Conservation (phyloP, 2,329 filamentous ascomycete species). For the Chaetomium strumarium region DNA sequence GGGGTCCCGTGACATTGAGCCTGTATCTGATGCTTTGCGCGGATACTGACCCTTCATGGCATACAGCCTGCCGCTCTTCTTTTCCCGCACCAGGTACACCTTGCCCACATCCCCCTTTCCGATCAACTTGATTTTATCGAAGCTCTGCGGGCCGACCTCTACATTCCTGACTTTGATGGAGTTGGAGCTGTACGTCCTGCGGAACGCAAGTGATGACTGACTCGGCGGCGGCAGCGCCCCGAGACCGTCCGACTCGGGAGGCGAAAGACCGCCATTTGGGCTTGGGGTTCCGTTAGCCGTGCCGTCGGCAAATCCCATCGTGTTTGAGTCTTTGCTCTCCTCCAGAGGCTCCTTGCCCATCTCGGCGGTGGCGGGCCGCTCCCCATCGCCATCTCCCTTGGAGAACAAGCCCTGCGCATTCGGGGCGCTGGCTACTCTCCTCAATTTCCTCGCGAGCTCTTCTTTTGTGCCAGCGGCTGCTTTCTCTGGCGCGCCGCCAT, state of each 20-base stretch:
- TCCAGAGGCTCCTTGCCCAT: conserved; percentile 74
- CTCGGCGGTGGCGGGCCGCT: conserved; percentile 78
- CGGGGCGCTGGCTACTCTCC: conserved; percentile 90
- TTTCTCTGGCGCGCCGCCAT: conserved; percentile 54
- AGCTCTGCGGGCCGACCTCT: conserved; percentile 89
- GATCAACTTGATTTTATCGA: conserved; percentile 99
- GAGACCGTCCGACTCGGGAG: conserved; percentile 46
- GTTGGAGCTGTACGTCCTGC: conserved; percentile 96
- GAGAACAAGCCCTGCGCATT: conserved; percentile 91
- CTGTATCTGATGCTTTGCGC: not conserved
- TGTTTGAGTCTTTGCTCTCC: conserved; percentile 47
- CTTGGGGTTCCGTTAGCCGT: conserved; percentile 37
- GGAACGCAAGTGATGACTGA: conserved; percentile 68
- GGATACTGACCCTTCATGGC: conserved; percentile 85
- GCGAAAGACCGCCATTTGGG: conserved; percentile 34
- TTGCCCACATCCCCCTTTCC: conserved; percentile 98
- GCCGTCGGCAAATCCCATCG: conserved; percentile 42
- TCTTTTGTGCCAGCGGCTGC: conserved; percentile 79
- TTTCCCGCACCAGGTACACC: conserved; percentile 94
- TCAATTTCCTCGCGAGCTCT: conserved; percentile 85
- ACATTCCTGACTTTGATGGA: conserved; percentile 98
- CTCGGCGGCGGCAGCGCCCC: conserved; percentile 61
- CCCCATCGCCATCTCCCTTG: conserved; percentile 34
- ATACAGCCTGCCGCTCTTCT: conserved; percentile 92
- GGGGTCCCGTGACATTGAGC: not conserved